These are phyloP conservation scores for Trichothecium sympodiale DNA, from an alignment of 2,329 filamentous ascomycete species.

Conservation along the genomic window DNA sequence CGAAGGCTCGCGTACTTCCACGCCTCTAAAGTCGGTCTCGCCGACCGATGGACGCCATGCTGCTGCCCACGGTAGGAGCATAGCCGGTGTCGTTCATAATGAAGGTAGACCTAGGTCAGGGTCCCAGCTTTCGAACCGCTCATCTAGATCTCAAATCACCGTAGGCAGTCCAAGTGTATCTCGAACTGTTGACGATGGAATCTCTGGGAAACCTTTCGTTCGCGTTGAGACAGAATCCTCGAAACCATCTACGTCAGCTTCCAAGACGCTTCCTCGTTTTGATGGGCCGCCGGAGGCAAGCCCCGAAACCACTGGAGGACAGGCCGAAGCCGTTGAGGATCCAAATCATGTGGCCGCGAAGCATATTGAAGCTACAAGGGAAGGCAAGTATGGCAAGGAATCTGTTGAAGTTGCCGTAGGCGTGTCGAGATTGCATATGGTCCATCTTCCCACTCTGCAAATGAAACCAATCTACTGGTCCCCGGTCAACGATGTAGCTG, in stretches of 20 bases:
- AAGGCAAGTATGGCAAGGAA: slow-evolving; percentile 12
- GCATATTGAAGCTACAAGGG: slow-evolving; percentile 2
- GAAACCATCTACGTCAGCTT: slow-evolving; percentile 4
- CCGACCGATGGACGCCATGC: background rate
- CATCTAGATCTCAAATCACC: slow-evolving; percentile 12
- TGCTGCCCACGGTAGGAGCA: background rate
- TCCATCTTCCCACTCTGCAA: slow-evolving; percentile 67
- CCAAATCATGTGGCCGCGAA: slow-evolving; percentile 5
- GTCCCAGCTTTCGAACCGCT: slow-evolving; percentile 10
- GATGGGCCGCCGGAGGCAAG: background rate
- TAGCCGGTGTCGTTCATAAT: background rate
- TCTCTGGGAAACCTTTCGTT: slow-evolving; percentile 43
- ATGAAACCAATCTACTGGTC: slow-evolving; percentile 99
- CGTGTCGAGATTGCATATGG: slow-evolving; percentile 79
- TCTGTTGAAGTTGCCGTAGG: slow-evolving; percentile 66
- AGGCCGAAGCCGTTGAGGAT: slow-evolving; percentile 4
- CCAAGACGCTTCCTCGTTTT: slow-evolving; percentile 1
- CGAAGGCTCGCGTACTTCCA: too few relatives aligned
- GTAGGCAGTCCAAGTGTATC: slow-evolving; percentile 10
- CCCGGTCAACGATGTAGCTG: slow-evolving; percentile 77
- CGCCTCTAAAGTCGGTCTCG: background rate
- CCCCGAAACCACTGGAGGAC: slow-evolving; percentile 1
- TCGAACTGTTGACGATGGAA: slow-evolving; percentile 33
- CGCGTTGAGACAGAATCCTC: slow-evolving; percentile 21
- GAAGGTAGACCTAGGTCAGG: slow-evolving; percentile 7